phyloP scores from a whole-genome alignment of 2,329 filamentous ascomycete genomes.

The Tolypocladium endophyticum region DNA sequence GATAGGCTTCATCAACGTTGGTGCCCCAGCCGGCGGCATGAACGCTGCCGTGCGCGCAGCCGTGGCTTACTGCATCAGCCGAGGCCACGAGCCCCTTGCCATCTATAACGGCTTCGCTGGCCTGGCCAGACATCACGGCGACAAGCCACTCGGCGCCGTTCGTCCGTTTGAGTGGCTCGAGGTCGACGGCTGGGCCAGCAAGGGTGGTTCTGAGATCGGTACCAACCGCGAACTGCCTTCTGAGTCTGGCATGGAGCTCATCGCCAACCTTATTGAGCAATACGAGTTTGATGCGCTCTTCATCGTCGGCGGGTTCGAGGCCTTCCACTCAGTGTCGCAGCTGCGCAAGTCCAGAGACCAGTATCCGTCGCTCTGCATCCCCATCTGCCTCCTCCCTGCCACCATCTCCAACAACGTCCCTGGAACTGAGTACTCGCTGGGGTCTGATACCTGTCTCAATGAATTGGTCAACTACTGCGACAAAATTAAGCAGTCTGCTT shows the following conservation, averaged over 20 bases:
- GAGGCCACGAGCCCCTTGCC: constrained; percentile 85
- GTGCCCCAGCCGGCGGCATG: constrained; percentile 94
- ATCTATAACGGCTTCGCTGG: constrained; percentile 97
- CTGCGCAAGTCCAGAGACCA: constrained; percentile 68
- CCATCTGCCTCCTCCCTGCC: constrained; percentile 83
- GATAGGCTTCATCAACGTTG: constrained; percentile 93
- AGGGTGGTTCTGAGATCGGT: constrained; percentile 93
- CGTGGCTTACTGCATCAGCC: constrained; percentile 82
- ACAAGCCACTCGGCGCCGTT: constrained; percentile 72
- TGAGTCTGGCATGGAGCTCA: constrained; percentile 72
- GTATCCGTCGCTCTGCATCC: constrained; percentile 82
- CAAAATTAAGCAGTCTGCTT: constrained; percentile 94
- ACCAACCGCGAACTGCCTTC: constrained; percentile 89
- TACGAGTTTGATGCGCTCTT: constrained; percentile 90
- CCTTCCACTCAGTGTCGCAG: constrained; percentile 84
- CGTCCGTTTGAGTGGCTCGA: constrained; percentile 86
- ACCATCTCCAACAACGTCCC: constrained; percentile 99
- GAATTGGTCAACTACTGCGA: constrained; percentile 92
- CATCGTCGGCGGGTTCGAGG: constrained; percentile 90
- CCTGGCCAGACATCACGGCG: constrained; percentile 79
- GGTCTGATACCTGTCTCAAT: constrained; percentile 93
- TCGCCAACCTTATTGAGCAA: constrained; percentile 72
- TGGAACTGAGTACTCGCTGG: constrained; percentile 92
- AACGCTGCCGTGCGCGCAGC: constrained; percentile 91
- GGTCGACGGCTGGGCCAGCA: constrained; percentile 89